Evolutionary conservation across 169 alveolate genomes (phyloP).

Genomic region (Plasmodium reichenowi): DNA sequence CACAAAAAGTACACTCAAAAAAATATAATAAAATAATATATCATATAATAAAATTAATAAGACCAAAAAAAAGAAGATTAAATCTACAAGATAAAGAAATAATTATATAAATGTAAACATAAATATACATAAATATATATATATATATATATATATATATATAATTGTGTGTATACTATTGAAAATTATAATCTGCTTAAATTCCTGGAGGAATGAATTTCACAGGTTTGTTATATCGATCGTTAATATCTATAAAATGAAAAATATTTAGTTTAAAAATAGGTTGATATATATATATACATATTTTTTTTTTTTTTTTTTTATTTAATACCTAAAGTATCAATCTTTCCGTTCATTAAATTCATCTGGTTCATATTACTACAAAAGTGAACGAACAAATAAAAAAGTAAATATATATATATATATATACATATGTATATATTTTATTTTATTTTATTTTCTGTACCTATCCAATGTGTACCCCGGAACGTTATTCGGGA

Average conservation of each 20-base stretch:
- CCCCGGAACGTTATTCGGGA: slow-evolving; percentile 10
- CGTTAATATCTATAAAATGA: slow-evolving; percentile 41
- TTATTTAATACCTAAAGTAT: slow-evolving; percentile 30
- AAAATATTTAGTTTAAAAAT: neutral
- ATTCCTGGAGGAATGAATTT: slow-evolving; percentile 75
- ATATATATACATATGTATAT: neutral
- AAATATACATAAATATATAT: neutral
- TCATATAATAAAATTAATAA: slow-evolving; percentile 2
- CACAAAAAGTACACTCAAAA: too few relatives aligned
- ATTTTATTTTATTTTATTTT: neutral
- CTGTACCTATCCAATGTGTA: slow-evolving; percentile 38
- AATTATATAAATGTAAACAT: neutral
- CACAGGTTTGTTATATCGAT: slow-evolving; percentile 65
- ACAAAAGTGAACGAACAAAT: neutral
- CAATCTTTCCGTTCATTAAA: slow-evolving; percentile 69
- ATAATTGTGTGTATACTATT: too few relatives aligned
- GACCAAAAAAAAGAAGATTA: neutral
- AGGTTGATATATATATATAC: neutral
- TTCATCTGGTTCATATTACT: slow-evolving; percentile 47
- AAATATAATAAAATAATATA: neutral
- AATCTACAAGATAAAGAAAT: neutral
- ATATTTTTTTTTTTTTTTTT: neutral
- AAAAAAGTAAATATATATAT: neutral
- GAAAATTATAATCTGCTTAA: neutral
- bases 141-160: neutral